phyloP scores from a whole-genome alignment of 106 monocot genomes.

The Apostasia ramifera region DNA sequence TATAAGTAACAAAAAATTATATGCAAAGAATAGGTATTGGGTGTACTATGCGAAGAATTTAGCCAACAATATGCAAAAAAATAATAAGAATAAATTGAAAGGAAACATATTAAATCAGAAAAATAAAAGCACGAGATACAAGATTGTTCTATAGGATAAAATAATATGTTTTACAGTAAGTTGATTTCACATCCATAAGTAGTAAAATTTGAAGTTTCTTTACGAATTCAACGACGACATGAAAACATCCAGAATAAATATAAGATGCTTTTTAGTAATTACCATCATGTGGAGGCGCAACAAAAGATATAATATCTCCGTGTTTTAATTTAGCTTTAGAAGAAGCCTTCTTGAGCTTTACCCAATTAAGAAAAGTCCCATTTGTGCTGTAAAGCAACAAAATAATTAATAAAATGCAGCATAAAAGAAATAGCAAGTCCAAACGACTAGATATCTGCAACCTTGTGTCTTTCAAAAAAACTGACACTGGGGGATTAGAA shows the following conservation, averaged over 20 bases:
- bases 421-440: conserved; percentile 2
- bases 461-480: conserved; percentile 84
- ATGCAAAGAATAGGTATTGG: too few species aligned
- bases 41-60: too few species aligned
- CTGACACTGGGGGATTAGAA: conserved; percentile 16
- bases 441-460: conserved; percentile 12
- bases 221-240: too few species aligned
- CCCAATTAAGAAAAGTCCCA: conserved; percentile 90
- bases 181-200: too few species aligned
- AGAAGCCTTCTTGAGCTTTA: conserved; percentile 49
- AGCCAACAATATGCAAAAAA: too few species aligned
- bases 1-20: too few species aligned
- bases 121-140: too few species aligned
- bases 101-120: too few species aligned
- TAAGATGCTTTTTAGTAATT: neutral
- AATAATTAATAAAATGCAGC: conserved; percentile 7
- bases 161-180: too few species aligned
- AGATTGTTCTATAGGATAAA: too few species aligned
- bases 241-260: neutral
- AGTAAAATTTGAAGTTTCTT: neutral
- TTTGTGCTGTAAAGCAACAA: conserved; percentile 66
- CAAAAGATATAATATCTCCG: conserved; percentile 88
- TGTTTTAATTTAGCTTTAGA: conserved; percentile 58
- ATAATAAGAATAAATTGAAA: too few species aligned
- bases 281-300: conserved; percentile 69